Base-by-base conservation (phyloP, 345 rosid species). In the Garcia nutans region DNA sequence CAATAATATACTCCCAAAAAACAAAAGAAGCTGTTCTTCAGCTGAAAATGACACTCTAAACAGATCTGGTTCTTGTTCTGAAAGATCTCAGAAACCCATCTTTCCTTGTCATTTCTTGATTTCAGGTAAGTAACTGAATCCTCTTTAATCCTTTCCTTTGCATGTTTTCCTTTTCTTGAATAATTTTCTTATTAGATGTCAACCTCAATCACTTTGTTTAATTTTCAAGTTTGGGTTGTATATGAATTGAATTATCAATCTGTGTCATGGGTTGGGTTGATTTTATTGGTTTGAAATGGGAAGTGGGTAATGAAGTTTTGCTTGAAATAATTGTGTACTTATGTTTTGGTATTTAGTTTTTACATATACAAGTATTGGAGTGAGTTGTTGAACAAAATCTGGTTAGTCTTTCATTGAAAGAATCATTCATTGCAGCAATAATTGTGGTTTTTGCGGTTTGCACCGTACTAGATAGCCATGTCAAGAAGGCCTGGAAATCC, bases 401-500 rank as follows among this genome's bases (percentile, higher is more conserved):
- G 16, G 12, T 24, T 23, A 9, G 23, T 71, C 24, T 55, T 44
- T 55, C 0, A 16, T 22, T 6, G 16, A 45, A 42, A 44, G 56
- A 23, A 45, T 23, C 10, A 9, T 47, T 47, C 50, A 50, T 63
- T 11, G 0, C 31, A 22, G 8, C 28, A 41, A 52, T 74, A 23
- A 65, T 23, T 65, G 2, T 42, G 10, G 42, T 6, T 59, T 61
- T 78, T 74, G 71, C 76, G 72, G 84, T 69, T 6, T 62, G 50
- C 55, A 11, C 33, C 13, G 9, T 3, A 22, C 45, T 64, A 31
- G 12, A 47, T 47, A 77, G 80, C 64, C 49, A 89, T 90, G 92
- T 84, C 95, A 9, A 84, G 95, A 84, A 87, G 92, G 80, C 88
- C 85, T n/a, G 88, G 82, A 45, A 89, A 84, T 82, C 91, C 86